Base-by-base conservation (phyloP, 2,329 filamentous ascomycete genomes). In the Cadophora gregata region DNA sequence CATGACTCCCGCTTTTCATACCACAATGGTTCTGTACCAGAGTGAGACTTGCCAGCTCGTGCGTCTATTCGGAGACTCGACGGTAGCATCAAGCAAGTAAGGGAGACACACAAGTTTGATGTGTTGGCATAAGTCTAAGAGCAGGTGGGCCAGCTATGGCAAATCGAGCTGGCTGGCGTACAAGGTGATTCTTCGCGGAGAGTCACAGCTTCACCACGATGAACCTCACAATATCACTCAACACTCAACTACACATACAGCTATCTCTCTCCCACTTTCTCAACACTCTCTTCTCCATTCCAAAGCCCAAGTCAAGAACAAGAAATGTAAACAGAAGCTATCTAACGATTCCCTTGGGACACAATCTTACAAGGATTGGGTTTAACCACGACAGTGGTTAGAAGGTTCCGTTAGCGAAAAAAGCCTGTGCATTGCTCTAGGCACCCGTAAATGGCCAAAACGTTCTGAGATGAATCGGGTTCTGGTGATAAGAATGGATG, bases 361-460 rank as follows among this genome's bases (percentile, higher is more conserved):
- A 25, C 55, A 42, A 58, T 58, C 55, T 58, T 58, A 58, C 55
- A 25, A 58, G 55, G 55, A 58, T 58, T 31, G 55, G 33, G 36
- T 42, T 58, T 47, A 10, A 47, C 19, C 42, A 21, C n/a, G 4
- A n/a, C 19, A 79, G 79, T 81, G 63, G 33, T 31, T 9, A 81
- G 74, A 92, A 93, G 93, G 92, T 90, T 90, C 92, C 88, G 93
- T 92, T 97, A 97, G 94, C 94, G 94, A 93, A 97, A 93, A 93
- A 92, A 92, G 91, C 90, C 91, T 92, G 89, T 77, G 74, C 61
- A 59, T 91, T 83, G 79, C 78, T 97, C 92, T 97, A 79, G 92
- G 92, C 94, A 96, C 88, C 83, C 81, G 81, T 88, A 86, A 96
- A 97, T 97, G 94, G 89, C 94, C 93, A 93, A 86, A 86, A 90